These are phyloP conservation scores for Globisporangium splendens DNA, from an alignment of 352 stramenopile genomes.

Conservation along the genomic window DNA sequence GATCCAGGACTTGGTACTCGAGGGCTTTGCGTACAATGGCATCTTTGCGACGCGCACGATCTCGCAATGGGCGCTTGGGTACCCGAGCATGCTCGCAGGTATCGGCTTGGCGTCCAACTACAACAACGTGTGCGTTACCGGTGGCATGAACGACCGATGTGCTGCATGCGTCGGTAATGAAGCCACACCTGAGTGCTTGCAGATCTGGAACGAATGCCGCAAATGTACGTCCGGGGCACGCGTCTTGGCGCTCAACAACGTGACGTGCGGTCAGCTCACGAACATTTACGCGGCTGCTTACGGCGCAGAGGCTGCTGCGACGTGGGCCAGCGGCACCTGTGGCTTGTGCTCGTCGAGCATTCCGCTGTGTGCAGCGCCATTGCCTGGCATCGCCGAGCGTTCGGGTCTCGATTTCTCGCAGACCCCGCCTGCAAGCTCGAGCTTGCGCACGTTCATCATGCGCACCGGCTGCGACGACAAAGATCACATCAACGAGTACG, in stretches of 20 bases:
- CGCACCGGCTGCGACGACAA: constrained; percentile 54
- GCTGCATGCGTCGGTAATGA: constrained; percentile 28
- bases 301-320: constrained; percentile 28
- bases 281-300: constrained; percentile 36
- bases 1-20: constrained; percentile 6
- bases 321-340: constrained; percentile 35
- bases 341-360: constrained; percentile 25
- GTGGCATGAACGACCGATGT: constrained; percentile 36
- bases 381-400: constrained; percentile 48
- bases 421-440: constrained; percentile 18
- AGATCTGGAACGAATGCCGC: constrained; percentile 43
- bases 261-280: constrained; percentile 36
- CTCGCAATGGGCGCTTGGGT: constrained; percentile 21
- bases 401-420: constrained; percentile 48
- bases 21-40: constrained; percentile 22
- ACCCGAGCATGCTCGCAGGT: constrained; percentile 22
- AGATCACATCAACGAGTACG: constrained; percentile 48
- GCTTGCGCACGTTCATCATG: constrained; percentile 36
- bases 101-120: constrained; percentile 19
- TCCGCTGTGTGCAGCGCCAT: constrained; percentile 51
- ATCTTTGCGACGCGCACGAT: constrained; percentile 18
- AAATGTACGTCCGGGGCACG: constrained; percentile 30
- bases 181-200: constrained; percentile 26
- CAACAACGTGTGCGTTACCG: constrained; percentile 10
- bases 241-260: constrained; percentile 40